phyloP scores from a whole-genome alignment of 768 basidiomycete genomes.

The Trametes coccinea region DNA sequence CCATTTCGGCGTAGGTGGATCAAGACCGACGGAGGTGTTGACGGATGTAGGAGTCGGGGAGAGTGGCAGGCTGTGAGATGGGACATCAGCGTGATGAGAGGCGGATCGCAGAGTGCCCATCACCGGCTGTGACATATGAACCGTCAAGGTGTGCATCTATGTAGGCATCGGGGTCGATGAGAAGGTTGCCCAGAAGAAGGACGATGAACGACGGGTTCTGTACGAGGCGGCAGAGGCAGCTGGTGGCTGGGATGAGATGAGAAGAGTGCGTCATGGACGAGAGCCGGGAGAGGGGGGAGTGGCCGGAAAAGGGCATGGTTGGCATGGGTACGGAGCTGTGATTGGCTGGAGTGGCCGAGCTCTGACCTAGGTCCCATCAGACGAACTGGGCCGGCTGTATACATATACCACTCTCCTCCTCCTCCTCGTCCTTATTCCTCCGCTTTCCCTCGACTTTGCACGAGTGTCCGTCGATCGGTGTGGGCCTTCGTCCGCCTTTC shows the following conservation, averaged over 20 bases:
- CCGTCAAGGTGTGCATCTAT: too few species aligned
- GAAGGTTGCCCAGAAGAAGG: background rate
- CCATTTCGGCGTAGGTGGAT: background rate
- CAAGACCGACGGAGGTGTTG: background rate
- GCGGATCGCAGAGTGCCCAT: background rate
- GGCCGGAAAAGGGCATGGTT: background rate
- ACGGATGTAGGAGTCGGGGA: background rate
- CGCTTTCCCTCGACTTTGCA: background rate
- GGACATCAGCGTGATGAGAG: background rate
- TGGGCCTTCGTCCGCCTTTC: background rate
- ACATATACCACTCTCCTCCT: background rate
- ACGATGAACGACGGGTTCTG: background rate
- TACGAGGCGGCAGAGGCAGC: background rate
- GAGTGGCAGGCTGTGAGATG: background rate
- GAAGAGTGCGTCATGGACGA: background rate
- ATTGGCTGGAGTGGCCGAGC: constrained; percentile 3
- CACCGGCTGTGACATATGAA: background rate
- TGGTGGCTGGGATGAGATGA: background rate
- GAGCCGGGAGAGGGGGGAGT: background rate
- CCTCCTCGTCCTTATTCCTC: background rate
- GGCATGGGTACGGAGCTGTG: background rate
- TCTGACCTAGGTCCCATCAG: too few species aligned
- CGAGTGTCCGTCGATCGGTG: background rate
- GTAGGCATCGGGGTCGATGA: background rate
- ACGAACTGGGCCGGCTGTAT: too few species aligned